Base-by-base conservation (phyloP, 805 yeast genomes). In the Nakazawaea siamensis region DNA sequence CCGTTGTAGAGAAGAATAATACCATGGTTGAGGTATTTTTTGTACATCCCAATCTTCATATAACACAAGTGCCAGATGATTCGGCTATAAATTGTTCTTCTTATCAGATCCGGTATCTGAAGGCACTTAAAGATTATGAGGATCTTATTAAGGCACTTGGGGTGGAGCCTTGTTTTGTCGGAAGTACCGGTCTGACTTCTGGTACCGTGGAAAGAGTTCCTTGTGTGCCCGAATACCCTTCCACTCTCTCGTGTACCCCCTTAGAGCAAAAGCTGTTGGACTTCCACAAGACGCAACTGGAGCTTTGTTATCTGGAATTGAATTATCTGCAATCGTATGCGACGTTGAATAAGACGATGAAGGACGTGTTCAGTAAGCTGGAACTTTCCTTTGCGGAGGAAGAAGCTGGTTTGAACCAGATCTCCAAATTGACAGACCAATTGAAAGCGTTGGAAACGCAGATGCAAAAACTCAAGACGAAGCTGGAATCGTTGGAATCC, bases 341-440 rank as follows among this genome's bases (percentile, higher is more conserved):
- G 6, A 18, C 15, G 16, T 29, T 39, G 35, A 31, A 31, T 25
- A 9, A 19, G 20, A 36, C 31, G 4, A 30, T 33, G 26, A 35
- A 26, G 15, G 35, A 39, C 8, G 17, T 29, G n/a, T 39, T 39
- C 27, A 23, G 34, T n/a, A 31, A 32, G 31, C 29, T 33, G 17
- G 45, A 37, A 18, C 26, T 43, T 16, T 33, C 42, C 5, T 23
- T 29, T 2, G 40, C 41, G 29, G 43, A 37, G 13, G 47, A 43
- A 23, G 34, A 41, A 9, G 32, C 32, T 20, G 47, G 47, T 10
- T 28, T 43, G 36, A 35, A 29, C 8, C 12, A 31, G 24, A 34
- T 42, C 15, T 18, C 32, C 5, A 26, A 29, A 21, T 30, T 37
- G 18, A 38, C 41, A 35, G 39, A 29, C 2, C 17, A 26, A 7